These are phyloP conservation scores for Linum lewisii DNA, from an alignment of 345 rosid species.

Conservation along the genomic window DNA sequence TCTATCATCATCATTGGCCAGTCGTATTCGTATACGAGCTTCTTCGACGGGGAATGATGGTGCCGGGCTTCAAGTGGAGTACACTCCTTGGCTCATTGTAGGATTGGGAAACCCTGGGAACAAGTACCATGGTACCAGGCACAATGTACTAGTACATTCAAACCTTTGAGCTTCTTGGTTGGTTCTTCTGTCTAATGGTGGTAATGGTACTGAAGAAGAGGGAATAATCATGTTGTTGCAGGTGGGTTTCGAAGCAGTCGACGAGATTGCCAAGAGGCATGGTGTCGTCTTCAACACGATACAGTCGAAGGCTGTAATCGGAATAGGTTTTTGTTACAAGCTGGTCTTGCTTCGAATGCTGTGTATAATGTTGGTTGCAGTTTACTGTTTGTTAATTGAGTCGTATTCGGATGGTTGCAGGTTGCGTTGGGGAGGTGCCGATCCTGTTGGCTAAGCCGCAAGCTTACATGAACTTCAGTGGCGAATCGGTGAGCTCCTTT, in stretches of 20 bases:
- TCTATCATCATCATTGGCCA: constrained; percentile 13
- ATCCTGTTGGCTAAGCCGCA: constrained; percentile 82
- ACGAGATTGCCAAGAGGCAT: constrained; percentile 49
- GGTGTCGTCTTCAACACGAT: constrained; percentile 63
- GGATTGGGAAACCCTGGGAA: constrained; percentile 96
- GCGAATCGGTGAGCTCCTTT: constrained; percentile 61
- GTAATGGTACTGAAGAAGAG: constrained; percentile 9
- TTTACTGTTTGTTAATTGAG: background rate
- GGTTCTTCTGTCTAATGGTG: background rate
- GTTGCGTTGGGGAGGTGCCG: constrained; percentile 82
- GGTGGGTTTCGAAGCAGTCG: constrained; percentile 94
- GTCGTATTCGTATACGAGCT: constrained; percentile 40
- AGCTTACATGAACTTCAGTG: constrained; percentile 90
- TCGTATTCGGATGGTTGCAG: constrained; percentile 28
- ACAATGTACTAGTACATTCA: constrained; percentile 48
- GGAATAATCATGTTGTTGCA: constrained; percentile 16
- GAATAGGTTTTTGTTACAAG: constrained; percentile 52
- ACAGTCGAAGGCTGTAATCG: constrained; percentile 80
- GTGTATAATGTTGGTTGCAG: background rate
- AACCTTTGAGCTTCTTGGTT: background rate
- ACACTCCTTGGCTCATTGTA: constrained; percentile 85
- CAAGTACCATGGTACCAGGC: constrained; percentile 90
- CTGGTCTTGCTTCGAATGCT: constrained; percentile 9
- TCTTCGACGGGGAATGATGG: constrained; percentile 27
- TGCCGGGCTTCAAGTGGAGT: constrained; percentile 56